A percentile compares a stretch with the other conserved stretches of the same genome.
Conservation (phyloP, 73 alveolate genomes). For the Paramecium tetraurelia region DNA sequence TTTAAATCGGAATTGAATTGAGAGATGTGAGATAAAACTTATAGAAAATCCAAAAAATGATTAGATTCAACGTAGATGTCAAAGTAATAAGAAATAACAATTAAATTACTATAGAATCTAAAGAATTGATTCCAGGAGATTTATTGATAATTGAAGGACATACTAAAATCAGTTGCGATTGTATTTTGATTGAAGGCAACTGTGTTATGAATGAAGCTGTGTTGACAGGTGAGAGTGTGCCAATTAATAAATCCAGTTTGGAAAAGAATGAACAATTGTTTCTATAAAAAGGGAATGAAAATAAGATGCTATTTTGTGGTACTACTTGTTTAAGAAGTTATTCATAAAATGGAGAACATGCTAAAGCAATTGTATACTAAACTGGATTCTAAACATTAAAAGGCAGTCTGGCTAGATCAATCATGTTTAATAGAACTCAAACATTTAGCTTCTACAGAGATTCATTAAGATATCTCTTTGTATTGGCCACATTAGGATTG, state of each 20-base stretch:
- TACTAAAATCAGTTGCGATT: constrained; percentile 87
- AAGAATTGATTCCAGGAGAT: constrained; percentile 90
- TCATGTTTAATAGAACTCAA: constrained; percentile 67
- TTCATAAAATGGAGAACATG: constrained; percentile 7
- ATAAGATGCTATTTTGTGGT: not conserved
- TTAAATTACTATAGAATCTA: not conserved
- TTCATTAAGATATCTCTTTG: constrained; percentile 64
- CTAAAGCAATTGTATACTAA: constrained; percentile 65
- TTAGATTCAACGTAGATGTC: not conserved
- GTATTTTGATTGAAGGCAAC: constrained; percentile 81
- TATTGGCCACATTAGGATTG: constrained; percentile 53
- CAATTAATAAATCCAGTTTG: constrained; percentile 81
- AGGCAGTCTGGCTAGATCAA: constrained; percentile 76
- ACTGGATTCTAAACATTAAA: constrained; percentile 77
- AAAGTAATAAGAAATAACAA: constrained; percentile 42
- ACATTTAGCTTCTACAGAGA: constrained; percentile 72
- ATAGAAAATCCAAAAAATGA: not conserved
- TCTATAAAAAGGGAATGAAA: constrained; percentile 56
- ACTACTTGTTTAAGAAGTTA: constrained; percentile 1
- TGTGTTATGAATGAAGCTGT: constrained; percentile 88
- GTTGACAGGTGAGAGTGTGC: constrained; percentile 94
- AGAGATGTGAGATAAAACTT: not conserved
- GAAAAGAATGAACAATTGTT: constrained; percentile 49
- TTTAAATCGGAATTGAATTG: not conserved
- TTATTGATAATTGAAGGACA: constrained; percentile 67